Evolutionary conservation across 805 yeast genomes (phyloP), one percentile per base, ranked within the genome.

Genomic region (Candida namnaoensis): DNA sequence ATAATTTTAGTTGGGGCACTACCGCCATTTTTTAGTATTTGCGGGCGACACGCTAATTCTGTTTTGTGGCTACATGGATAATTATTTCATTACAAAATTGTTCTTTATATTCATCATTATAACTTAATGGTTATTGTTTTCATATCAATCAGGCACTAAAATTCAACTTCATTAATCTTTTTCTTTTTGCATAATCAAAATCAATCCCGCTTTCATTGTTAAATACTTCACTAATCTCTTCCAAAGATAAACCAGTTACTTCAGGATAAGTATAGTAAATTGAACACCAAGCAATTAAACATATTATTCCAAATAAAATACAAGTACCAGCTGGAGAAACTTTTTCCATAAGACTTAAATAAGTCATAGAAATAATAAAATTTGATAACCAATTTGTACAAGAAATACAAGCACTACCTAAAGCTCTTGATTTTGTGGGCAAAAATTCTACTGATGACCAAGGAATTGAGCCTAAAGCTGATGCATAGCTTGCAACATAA

Each of bases 371-470:
- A 3, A 69, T 58, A 5, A 65, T 13, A 14, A 61, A 45, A 42
- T 69, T 69, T 3, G 68, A 56, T 0, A 60, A 38, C 74, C 75
- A 69, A 35, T 68, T 68, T 5, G 66, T 58, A 38, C 69, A 66
- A 10, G 71, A 54, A 11, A 70, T 68, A 35, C 66, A 44, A 7
- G 71, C 62, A 13, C 69, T 61, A 3, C 73, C 75, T 36, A 65
- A 57, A 3, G 72, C 60, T 42, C 74, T 53, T 24, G 63, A 57
- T 42, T 66, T 67, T 34, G 65, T 42, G 0, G 74, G 74, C 30
- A 70, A 48, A 44, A 69, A 64, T 43, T 69, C 74, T 1, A 68
- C 72, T 13, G 68, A 61, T 26, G 56, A 58, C 74, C 74, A 69
- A 0, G 75, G 74, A 19, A 69, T 60, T 0, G 66, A 60, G 1